Conservation (phyloP, 129 eudicot genomes). For the Calendula officinalis region DNA sequence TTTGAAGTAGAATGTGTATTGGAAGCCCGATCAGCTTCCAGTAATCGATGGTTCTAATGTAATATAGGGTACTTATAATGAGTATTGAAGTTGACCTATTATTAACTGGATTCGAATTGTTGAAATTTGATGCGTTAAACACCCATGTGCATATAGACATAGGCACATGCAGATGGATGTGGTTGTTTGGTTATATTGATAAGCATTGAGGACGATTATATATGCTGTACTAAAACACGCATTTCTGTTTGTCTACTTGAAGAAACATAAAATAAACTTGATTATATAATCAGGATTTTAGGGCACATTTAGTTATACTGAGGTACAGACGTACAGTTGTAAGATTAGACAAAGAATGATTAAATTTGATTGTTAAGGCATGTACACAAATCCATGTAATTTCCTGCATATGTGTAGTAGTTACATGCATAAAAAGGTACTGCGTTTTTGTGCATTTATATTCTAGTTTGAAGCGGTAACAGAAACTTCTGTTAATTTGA, state of each 20-base stretch:
- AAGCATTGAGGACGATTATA: background rate
- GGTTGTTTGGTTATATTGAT: constrained; percentile 5
- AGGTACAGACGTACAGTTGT: background rate
- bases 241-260: background rate
- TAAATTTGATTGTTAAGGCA: constrained; percentile 1
- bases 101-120: background rate
- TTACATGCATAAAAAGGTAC: background rate
- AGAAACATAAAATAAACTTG: constrained; percentile 3
- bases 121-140: constrained; percentile 7
- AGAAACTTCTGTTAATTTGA: constrained; percentile 3
- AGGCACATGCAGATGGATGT: background rate
- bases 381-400: constrained; percentile 9
- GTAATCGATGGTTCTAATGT: background rate
- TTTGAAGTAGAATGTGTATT: constrained; percentile 12
- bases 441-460: constrained; percentile 1
- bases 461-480: background rate
- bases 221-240: background rate
- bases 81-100: background rate
- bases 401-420: background rate
- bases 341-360: constrained; percentile 7
- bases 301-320: background rate
- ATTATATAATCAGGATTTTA: constrained; percentile 2
- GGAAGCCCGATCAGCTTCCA: constrained; percentile 4
- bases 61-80: constrained; percentile 13
- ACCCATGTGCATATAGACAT: background rate